Percentiles rank a stretch among this genome's conserved stretches.
Conservation (phyloP, 2,329 filamentous ascomycete species). For the Alternaria triticimaculans region DNA sequence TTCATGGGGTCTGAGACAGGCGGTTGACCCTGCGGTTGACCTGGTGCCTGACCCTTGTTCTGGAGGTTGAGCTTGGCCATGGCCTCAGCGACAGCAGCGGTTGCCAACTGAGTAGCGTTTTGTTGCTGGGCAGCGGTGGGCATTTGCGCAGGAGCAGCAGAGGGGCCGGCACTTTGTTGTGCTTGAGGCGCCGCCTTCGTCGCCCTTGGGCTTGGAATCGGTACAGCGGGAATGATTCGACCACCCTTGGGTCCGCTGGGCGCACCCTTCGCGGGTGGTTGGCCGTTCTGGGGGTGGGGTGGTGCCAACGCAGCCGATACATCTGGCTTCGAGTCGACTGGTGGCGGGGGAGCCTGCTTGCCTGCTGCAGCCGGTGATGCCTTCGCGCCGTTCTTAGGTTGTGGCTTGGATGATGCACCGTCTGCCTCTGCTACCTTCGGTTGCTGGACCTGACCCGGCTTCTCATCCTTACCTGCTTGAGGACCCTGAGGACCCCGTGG, state of each 20-base stretch:
- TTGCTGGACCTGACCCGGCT: conserved; percentile 30
- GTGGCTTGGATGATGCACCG: conserved; percentile 54
- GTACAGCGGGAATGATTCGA: conserved; percentile 70
- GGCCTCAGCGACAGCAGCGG: conserved; percentile 78
- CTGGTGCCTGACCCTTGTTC: conserved; percentile 26
- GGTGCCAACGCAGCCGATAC: conserved; percentile 63
- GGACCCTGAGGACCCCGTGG: conserved; percentile 45
- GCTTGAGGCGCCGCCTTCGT: conserved; percentile 48
- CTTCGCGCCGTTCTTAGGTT: conserved; percentile 62
- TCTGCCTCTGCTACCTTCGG: conserved; percentile 54
- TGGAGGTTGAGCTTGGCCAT: conserved; percentile 72
- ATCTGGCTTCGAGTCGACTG: conserved; percentile 72
- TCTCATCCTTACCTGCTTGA: conserved; percentile 36
- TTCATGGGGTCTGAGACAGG: conserved; percentile 61
- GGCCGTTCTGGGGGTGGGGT: conserved; percentile 48
- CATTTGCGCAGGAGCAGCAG: conserved; percentile 35
- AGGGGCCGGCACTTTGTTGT: conserved; percentile 26
- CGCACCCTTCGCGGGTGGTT: conserved; percentile 44
- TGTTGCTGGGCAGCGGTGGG: conserved; percentile 49
- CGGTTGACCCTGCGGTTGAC: conserved; percentile 24
- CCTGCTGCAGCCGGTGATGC: conserved; percentile 50
- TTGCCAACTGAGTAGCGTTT: conserved; percentile 76
- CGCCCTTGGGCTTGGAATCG: conserved; percentile 59
- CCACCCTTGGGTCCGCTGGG: conserved; percentile 54
- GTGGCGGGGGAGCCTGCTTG: conserved; percentile 65